These are phyloP conservation scores for Vitis hybrid DNA, from an alignment of 177 flowering plant genomes.

Conservation along the genomic window DNA sequence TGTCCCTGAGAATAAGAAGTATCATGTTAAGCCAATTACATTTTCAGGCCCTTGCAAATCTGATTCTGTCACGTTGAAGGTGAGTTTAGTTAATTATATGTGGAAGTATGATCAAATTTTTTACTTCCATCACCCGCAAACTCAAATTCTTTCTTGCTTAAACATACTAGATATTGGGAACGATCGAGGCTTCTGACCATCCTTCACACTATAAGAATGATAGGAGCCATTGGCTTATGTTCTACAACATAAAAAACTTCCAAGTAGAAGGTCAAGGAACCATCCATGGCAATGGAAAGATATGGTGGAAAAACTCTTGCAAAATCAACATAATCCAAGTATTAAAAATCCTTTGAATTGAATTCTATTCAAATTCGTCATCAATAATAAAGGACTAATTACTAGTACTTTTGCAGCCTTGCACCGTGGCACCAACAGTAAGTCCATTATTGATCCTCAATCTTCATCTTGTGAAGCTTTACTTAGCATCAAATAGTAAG, in stretches of 20 bases:
- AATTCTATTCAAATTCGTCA: neutral
- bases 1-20: constrained; percentile 49
- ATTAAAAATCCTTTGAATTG: neutral
- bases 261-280: constrained; percentile 11
- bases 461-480: too few relatives aligned
- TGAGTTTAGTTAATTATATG: neutral
- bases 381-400: neutral
- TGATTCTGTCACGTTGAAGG: constrained; percentile 21
- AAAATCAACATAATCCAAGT: constrained; percentile 4
- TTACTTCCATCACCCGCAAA: too few relatives aligned
- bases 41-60: constrained; percentile 70
- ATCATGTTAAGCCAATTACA: constrained; percentile 46
- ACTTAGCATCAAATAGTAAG: too few relatives aligned
- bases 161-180: neutral
- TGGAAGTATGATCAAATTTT: neutral
- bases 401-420: constrained; percentile 31
- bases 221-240: constrained; percentile 12
- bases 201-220: neutral
- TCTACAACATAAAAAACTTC: constrained; percentile 9
- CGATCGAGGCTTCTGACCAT: neutral
- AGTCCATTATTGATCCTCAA: constrained; percentile 7
- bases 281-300: constrained; percentile 16
- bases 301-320: constrained; percentile 14
- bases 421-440: constrained; percentile 86
- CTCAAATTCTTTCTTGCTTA: neutral